Evolutionary conservation across 768 basidiomycete genomes (phyloP).

Genomic region (Mycena filopes): DNA sequence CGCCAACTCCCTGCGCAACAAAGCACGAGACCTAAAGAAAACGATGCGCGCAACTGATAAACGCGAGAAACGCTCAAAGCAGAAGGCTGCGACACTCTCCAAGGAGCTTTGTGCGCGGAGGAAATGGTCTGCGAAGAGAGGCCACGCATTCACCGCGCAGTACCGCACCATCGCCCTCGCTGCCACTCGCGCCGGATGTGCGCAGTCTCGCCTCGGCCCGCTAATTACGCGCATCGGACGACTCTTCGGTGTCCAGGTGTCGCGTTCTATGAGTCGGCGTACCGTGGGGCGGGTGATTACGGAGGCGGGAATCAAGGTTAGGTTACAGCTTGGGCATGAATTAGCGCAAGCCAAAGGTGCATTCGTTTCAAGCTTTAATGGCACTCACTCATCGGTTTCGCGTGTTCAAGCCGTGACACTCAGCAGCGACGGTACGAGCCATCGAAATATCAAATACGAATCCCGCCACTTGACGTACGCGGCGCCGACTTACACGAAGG

Average conservation of each 20-base stretch:
- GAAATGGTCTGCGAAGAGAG: background rate
- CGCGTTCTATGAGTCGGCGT: background rate
- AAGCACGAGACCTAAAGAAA: background rate
- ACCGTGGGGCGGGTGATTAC: background rate
- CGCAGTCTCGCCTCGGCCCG: background rate
- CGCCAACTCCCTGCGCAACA: background rate
- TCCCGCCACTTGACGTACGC: background rate
- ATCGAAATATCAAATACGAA: conserved; percentile 1
- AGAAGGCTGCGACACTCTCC: background rate
- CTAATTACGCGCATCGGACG: background rate
- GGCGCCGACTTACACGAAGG: background rate
- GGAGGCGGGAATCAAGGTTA: background rate
- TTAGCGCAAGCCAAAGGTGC: background rate
- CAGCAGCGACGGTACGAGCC: conserved; percentile 1
- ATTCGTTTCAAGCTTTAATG: no score
- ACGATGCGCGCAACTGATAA: background rate
- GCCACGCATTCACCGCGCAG: background rate
- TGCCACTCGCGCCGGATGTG: background rate
- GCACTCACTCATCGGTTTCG: no score
- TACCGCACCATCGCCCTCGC: background rate
- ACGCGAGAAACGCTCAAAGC: background rate
- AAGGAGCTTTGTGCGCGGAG: background rate
- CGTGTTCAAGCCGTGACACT: background rate
- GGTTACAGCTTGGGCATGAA: background rate
- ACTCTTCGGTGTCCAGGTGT: background rate